These are phyloP conservation scores for Phytophthora vignae DNA, from an alignment of 352 stramenopile genomes.

Conservation along the genomic window DNA sequence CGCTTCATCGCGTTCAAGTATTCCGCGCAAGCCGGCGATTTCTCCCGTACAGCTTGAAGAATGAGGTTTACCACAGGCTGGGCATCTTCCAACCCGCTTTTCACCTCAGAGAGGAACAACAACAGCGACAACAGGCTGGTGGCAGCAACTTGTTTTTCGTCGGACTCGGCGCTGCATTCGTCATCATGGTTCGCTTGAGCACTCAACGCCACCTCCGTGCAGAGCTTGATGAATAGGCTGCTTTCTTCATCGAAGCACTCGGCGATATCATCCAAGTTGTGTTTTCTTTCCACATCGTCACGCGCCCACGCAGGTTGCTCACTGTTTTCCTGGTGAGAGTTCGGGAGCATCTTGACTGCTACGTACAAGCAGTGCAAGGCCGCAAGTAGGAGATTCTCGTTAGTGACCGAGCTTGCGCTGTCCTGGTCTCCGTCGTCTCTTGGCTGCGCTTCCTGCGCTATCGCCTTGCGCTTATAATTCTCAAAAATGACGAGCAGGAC, in stretches of 20 bases:
- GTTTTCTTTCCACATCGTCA: constrained; percentile 4
- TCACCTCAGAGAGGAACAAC: constrained; percentile 22
- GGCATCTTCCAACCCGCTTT: constrained; percentile 38
- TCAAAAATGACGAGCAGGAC: constrained; percentile 55
- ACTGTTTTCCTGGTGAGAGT: constrained; percentile 7
- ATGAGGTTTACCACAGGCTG: constrained; percentile 35
- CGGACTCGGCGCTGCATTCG: constrained; percentile 1
- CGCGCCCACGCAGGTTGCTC: neutral
- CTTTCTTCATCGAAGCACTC: constrained; percentile 40
- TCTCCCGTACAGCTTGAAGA: constrained; percentile 26
- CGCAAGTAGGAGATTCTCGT: constrained; percentile 67
- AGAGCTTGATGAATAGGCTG: constrained; percentile 53
- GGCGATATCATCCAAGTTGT: constrained; percentile 40
- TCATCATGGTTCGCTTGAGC: neutral
- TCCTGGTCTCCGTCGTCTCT: constrained; percentile 8
- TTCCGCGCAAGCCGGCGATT: constrained; percentile 32
- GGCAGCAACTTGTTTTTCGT: neutral
- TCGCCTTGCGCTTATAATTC: constrained; percentile 39
- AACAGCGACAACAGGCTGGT: constrained; percentile 39
- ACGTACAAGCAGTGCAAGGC: constrained; percentile 65
- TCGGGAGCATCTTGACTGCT: constrained; percentile 41
- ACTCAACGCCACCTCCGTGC: constrained; percentile 37
- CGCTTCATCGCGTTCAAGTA: constrained; percentile 33
- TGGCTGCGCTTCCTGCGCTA: neutral
- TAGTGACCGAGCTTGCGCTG: constrained; percentile 20